phyloP scores from a whole-genome alignment of 106 monocot genomes.

The Iris macrosiphon region DNA sequence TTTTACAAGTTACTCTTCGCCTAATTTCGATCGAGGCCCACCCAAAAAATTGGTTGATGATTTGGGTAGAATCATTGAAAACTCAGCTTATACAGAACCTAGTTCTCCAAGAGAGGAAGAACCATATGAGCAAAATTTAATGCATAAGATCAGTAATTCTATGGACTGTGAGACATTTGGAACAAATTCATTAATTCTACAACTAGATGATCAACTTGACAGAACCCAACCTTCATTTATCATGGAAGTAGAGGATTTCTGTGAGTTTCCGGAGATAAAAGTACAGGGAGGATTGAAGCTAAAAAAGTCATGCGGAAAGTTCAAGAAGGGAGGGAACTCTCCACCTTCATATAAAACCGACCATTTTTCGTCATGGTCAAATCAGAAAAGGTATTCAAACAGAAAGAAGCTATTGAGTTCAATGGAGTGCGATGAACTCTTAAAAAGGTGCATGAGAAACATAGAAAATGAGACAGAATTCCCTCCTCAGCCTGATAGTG shows the following conservation, averaged over 20 bases:
- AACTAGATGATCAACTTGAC: too few species aligned
- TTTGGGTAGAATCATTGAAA: constrained; percentile 4
- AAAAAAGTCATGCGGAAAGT: constrained; percentile 7
- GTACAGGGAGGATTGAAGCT: background rate
- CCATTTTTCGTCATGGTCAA: background rate
- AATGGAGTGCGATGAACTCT: constrained; percentile 28
- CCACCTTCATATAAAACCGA: background rate
- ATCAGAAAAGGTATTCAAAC: constrained; percentile 8
- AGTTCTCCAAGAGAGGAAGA: constrained; percentile 12
- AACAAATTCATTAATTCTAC: too few species aligned
- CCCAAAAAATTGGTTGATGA: background rate
- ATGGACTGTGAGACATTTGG: too few species aligned
- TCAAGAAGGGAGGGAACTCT: background rate
- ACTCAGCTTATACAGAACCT: background rate
- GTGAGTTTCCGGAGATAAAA: background rate
- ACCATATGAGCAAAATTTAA: too few species aligned
- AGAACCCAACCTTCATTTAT: too few species aligned
- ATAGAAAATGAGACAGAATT: constrained; percentile 24
- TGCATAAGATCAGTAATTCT: too few species aligned
- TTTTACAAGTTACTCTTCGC: constrained; percentile 34
- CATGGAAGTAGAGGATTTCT: background rate
- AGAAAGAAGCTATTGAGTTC: constrained; percentile 27
- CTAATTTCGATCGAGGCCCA: constrained; percentile 19
- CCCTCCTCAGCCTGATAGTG: constrained; percentile 1
- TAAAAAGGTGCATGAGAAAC: constrained; percentile 34